Percentiles rank a stretch among this genome's conserved stretches.
Conservation (phyloP, 805 yeast species). For the Wickerhamomyces xylosicus region DNA sequence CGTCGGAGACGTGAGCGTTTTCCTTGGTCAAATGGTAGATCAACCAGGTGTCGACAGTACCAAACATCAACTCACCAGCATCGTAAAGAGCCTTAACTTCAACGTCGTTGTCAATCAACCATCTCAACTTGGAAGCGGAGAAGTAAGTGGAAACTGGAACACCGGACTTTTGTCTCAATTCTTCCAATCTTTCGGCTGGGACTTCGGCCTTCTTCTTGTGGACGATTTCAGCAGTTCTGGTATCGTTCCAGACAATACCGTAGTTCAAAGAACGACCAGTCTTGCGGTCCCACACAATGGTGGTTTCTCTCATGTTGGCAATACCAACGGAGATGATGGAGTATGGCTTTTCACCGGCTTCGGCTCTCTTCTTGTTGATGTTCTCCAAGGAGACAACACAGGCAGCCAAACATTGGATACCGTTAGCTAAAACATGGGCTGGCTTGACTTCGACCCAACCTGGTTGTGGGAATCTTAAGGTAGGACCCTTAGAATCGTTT, state of each 20-base stretch:
- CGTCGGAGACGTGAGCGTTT: conserved; percentile 67
- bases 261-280: conserved; percentile 79
- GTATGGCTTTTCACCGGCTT: conserved; percentile 39
- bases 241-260: conserved; percentile 95
- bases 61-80: conserved; percentile 75
- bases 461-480: conserved; percentile 68
- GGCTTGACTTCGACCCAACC: conserved; percentile 97
- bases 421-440: conserved; percentile 67
- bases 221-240: conserved; percentile 70
- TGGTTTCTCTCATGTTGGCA: conserved; percentile 94
- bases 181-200: conserved; percentile 43
- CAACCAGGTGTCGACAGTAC: conserved; percentile 92
- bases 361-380: conserved; percentile 38
- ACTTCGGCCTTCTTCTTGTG: conserved; percentile 45
- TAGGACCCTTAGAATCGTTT: conserved; percentile 40
- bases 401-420: conserved; percentile 67
- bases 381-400: conserved; percentile 47
- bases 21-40: conserved; percentile 73
- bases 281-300: conserved; percentile 73
- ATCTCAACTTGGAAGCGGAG: conserved; percentile 79
- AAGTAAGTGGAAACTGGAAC: conserved; percentile 87
- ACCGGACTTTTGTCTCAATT: conserved; percentile 61
- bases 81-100: conserved; percentile 59
- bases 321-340: conserved; percentile 70
- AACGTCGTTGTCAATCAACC: conserved; percentile 79